phyloP scores from a whole-genome alignment of 2,329 filamentous ascomycete genomes.

The Beauveria caledonica region DNA sequence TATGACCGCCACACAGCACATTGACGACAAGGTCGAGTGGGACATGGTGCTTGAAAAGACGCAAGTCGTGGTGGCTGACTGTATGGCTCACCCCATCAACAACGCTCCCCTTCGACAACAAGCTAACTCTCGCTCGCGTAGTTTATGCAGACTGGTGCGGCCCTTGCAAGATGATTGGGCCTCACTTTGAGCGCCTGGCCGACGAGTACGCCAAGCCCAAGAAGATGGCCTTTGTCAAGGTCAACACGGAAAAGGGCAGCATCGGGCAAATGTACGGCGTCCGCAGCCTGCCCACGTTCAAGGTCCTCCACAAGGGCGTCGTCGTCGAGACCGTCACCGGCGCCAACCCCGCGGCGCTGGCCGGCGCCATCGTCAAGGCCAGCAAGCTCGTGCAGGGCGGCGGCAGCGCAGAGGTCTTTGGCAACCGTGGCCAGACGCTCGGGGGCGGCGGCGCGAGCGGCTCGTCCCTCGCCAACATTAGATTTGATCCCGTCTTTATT shows the following conservation, averaged over 20 bases:
- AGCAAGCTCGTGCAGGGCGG: constrained; percentile 42
- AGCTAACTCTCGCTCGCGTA: constrained; percentile 30
- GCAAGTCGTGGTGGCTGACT: constrained; percentile 11
- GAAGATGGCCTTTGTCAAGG: constrained; percentile 81
- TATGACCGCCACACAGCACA: background rate
- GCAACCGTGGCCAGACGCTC: constrained; percentile 48
- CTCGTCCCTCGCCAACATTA: constrained; percentile 11
- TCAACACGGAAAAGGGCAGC: constrained; percentile 75
- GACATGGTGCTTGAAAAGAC: constrained; percentile 10
- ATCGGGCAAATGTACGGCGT: constrained; percentile 73
- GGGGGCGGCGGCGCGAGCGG: constrained; percentile 30
- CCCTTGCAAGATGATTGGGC: constrained; percentile 87
- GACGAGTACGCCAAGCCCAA: constrained; percentile 71
- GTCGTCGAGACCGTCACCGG: constrained; percentile 71
- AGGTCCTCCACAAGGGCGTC: constrained; percentile 72
- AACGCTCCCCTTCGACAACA: background rate
- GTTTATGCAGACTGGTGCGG: constrained; percentile 95
- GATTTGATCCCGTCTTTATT: constrained; percentile 33
- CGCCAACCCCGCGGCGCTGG: constrained; percentile 69
- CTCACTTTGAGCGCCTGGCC: constrained; percentile 78
- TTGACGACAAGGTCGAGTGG: constrained; percentile 10
- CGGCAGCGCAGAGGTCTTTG: constrained; percentile 38
- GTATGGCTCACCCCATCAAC: background rate
- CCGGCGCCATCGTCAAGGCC: constrained; percentile 65
- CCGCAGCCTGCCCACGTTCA: constrained; percentile 87